Percentiles rank a stretch among this genome's conserved stretches.
phyloP scores from a whole-genome alignment of 208 protist species.

The Jaenimonas drosophilae region DNA sequence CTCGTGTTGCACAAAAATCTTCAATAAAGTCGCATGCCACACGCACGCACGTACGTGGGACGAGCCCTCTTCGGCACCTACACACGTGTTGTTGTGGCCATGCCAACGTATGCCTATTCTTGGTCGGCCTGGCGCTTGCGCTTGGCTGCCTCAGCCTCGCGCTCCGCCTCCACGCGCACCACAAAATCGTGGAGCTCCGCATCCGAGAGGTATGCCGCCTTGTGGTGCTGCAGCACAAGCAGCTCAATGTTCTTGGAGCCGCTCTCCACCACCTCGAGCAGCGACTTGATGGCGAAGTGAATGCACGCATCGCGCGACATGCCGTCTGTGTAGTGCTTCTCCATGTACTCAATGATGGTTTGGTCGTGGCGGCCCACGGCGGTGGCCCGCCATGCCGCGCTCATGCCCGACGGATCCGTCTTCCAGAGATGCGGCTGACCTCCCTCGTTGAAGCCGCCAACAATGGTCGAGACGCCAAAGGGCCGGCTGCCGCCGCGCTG shows the following conservation, averaged over 20 bases:
- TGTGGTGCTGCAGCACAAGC: constrained; percentile 64
- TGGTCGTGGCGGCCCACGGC: constrained; percentile 94
- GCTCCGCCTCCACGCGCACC: constrained; percentile 74
- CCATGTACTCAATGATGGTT: constrained; percentile 98
- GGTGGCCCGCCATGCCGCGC: constrained; percentile 67
- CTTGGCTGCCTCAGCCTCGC: constrained; percentile 77
- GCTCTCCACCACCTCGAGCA: constrained; percentile 97
- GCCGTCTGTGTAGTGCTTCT: constrained; percentile 96
- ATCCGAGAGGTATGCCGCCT: constrained; percentile 60
- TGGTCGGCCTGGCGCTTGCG: constrained; percentile 76
- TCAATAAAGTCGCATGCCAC: no score
- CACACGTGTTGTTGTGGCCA: not conserved
- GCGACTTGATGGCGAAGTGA: constrained; percentile 96
- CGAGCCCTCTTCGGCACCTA: not conserved
- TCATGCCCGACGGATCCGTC: constrained; percentile 83
- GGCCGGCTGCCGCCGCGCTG: constrained; percentile 98
- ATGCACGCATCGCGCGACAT: constrained; percentile 89
- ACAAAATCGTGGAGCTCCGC: constrained; percentile 76
- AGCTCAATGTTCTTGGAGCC: constrained; percentile 88
- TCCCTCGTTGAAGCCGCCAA: constrained; percentile 97
- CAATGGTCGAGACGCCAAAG: constrained; percentile 99
- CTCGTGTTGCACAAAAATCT: no score
- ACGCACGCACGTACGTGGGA: not conserved
- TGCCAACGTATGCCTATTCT: constrained; percentile 18
- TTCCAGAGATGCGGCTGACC: constrained; percentile 91